Percentiles rank a stretch among this genome's conserved stretches.
These are phyloP conservation scores for Lachnellula arida DNA, from an alignment of 2,329 filamentous ascomycete species.

Conservation along the genomic window DNA sequence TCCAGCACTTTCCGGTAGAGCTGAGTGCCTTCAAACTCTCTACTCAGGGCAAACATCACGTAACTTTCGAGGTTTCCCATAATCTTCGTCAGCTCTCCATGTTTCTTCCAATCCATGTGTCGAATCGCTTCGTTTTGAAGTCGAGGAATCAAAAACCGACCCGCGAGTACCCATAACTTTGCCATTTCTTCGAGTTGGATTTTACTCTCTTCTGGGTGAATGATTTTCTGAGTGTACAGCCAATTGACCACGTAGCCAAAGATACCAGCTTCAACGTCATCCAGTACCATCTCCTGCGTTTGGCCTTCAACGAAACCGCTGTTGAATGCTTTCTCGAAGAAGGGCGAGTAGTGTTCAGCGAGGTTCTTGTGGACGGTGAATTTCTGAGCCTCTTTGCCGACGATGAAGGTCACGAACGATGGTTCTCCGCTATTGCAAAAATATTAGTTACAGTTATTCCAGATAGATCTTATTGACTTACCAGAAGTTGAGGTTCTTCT, in stretches of 20 bases:
- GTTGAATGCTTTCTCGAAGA: constrained; percentile 4
- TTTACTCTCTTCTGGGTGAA: neutral
- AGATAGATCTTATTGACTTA: neutral
- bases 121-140: constrained; percentile 10
- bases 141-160: constrained; percentile 5
- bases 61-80: neutral
- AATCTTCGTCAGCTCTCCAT: neutral
- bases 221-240: constrained; percentile 1
- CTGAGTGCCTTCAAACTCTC: neutral
- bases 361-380: neutral
- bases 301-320: neutral
- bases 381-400: neutral
- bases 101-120: neutral
- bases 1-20: neutral
- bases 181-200: neutral
- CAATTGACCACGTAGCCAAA: constrained; percentile 5
- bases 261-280: neutral
- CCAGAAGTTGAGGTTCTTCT: neutral
- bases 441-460: neutral
- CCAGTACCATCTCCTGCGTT: neutral
- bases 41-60: neutral
- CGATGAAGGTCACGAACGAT: neutral
- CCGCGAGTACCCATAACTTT: constrained; percentile 8
- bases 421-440: neutral
- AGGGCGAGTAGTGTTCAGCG: neutral